Evolutionary conservation across 108 stramenopile genomes (phyloP).

Genomic region (Pelagomonas calceolata): DNA sequence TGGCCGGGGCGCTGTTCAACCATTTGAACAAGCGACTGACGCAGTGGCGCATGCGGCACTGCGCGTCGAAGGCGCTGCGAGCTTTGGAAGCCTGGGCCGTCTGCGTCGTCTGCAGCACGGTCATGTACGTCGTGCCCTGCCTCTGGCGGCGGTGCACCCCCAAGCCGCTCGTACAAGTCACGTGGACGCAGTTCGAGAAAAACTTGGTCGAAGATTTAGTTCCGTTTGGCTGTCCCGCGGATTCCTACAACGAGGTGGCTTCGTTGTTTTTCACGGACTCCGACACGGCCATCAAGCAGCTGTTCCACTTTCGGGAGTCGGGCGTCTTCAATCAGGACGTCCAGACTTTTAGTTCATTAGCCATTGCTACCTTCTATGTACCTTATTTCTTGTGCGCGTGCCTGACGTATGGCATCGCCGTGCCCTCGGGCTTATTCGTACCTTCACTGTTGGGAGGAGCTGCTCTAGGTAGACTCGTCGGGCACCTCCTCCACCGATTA

Average conservation of each 20-base stretch:
- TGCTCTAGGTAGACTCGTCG: constrained; percentile 80
- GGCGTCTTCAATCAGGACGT: constrained; percentile 56
- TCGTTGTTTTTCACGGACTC: constrained; percentile 82
- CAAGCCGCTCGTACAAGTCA: constrained; percentile 80
- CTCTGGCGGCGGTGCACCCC: constrained; percentile 76
- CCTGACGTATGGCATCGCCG: constrained; percentile 78
- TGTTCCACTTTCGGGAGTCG: constrained; percentile 87
- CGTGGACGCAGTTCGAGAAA: constrained; percentile 88
- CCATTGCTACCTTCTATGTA: constrained; percentile 81
- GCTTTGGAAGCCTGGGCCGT: constrained; percentile 66
- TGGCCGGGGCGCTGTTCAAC: constrained; percentile 91
- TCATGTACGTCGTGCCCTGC: constrained; percentile 70
- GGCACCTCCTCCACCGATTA: constrained; percentile 86
- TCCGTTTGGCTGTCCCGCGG: constrained; percentile 74
- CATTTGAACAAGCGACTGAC: constrained; percentile 77
- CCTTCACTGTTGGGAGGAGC: constrained; percentile 73
- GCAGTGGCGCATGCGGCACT: constrained; percentile 69
- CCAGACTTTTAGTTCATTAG: constrained; percentile 77
- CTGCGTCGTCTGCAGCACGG: constrained; percentile 51
- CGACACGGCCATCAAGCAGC: constrained; percentile 87
- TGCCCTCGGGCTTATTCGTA: constrained; percentile 80
- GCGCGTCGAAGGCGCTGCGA: constrained; percentile 55
- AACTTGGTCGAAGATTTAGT: constrained; percentile 74
- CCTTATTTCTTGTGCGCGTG: constrained; percentile 76
- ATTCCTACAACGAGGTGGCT: constrained; percentile 93